A percentile compares a stretch with the other conserved stretches of the same genome.
These are phyloP conservation scores for Elaeagnus macrophylla DNA, from an alignment of 306 rosid genomes.

Conservation along the genomic window DNA sequence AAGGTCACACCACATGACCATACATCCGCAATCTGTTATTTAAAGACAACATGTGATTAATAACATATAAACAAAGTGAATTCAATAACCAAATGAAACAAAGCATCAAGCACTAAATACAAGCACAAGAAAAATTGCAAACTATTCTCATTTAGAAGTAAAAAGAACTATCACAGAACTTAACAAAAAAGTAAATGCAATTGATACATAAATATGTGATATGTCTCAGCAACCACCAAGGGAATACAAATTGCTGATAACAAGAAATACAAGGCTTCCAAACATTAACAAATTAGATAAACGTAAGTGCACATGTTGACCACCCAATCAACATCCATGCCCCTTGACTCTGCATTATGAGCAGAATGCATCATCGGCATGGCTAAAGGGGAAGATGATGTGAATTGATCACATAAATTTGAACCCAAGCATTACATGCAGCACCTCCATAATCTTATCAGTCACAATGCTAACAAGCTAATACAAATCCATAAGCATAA, in stretches of 20 bases:
- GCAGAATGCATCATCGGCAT: not conserved
- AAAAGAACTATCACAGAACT: too few species aligned
- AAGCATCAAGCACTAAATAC: too few species aligned
- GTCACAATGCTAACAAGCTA: not conserved
- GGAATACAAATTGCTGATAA: too few species aligned
- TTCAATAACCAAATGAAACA: not conserved
- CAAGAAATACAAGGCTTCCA: too few species aligned
- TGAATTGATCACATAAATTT: not conserved
- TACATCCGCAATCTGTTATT: slow-evolving; percentile 76
- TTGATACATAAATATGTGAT: too few species aligned
- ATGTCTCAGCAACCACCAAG: too few species aligned
- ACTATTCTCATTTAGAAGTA: too few species aligned
- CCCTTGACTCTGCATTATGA: not conserved
- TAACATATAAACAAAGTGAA: not conserved
- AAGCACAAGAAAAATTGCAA: too few species aligned
- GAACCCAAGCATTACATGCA: not conserved
- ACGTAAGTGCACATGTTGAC: not conserved
- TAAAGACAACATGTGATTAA: slow-evolving; percentile 5
- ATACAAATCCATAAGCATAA: not conserved
- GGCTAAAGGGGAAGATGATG: not conserved
- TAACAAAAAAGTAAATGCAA: too few species aligned
- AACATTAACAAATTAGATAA: too few species aligned
- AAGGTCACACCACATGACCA: slow-evolving; percentile 98
- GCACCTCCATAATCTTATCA: not conserved
- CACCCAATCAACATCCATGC: not conserved